Conservation (phyloP, 2,329 filamentous ascomycete genomes). For the Zalaria sp. region DNA sequence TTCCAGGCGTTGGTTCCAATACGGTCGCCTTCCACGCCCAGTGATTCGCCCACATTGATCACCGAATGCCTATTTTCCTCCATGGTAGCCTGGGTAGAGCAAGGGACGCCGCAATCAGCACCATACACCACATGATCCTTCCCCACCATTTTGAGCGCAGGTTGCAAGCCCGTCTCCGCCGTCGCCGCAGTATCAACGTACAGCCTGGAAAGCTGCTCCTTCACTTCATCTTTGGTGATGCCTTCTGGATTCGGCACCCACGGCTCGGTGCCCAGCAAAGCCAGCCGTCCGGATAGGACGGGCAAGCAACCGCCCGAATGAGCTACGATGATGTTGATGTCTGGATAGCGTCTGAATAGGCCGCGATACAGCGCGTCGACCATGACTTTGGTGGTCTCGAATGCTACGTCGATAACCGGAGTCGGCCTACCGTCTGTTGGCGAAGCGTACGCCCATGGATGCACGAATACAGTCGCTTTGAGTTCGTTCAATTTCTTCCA, state of each 20-base stretch:
- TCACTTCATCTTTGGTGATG: not conserved
- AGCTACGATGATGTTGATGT: not conserved
- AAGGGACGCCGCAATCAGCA: not conserved
- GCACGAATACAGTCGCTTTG: not conserved
- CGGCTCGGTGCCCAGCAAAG: not conserved
- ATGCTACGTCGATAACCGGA: not conserved
- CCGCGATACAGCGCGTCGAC: not conserved
- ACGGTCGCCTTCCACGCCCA: not conserved
- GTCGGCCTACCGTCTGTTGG: not conserved
- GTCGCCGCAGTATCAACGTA: conserved; percentile 1
- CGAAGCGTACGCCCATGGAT: not conserved
- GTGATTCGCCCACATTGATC: not conserved
- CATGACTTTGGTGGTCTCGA: not conserved
- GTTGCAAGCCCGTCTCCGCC: not conserved
- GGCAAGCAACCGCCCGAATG: not conserved
- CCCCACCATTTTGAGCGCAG: not conserved
- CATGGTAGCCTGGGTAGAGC: not conserved
- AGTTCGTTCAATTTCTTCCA: not conserved
- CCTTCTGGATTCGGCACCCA: not conserved
- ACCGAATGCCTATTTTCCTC: not conserved
- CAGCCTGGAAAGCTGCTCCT: not conserved
- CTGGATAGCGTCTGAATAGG: not conserved
- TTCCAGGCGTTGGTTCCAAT: not conserved
- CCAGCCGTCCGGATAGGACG: not conserved
- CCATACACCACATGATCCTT: not conserved